Evolutionary conservation across 1,139 yeast species (phyloP).

Genomic region (Sugiyamaella neomexicana): DNA sequence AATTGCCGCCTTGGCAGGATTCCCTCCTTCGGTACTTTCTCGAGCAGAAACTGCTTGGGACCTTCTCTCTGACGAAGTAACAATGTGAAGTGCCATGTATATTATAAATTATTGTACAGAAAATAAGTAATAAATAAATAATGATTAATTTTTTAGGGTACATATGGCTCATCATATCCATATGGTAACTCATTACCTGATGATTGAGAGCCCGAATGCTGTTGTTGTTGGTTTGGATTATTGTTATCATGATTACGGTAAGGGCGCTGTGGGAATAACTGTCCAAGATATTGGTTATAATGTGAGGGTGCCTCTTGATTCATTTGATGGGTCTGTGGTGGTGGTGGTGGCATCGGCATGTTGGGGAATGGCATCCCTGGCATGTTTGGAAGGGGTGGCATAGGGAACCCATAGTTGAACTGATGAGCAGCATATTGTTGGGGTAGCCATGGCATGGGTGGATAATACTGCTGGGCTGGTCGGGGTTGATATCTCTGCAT

Average conservation of each 20-base stretch:
- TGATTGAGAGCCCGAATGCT: not conserved
- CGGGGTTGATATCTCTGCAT: slow-evolving; percentile 1
- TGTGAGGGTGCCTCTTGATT: not conserved
- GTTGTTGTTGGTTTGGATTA: not conserved
- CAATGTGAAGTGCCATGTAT: not conserved
- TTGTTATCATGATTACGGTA: not conserved
- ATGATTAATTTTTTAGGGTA: slow-evolving; percentile 3
- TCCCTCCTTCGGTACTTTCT: slow-evolving; percentile 61
- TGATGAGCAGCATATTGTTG: slow-evolving; percentile 25
- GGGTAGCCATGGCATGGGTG: slow-evolving; percentile 30
- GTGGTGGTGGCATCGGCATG: slow-evolving; percentile 13
- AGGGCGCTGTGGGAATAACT: not conserved
- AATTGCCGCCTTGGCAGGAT: slow-evolving; percentile 82
- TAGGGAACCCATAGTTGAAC: slow-evolving; percentile 20
- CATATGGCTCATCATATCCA: slow-evolving; percentile 14
- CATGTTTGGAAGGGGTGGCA: slow-evolving; percentile 18
- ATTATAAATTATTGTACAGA: not conserved
- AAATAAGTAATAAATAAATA: not conserved
- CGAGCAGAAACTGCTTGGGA: slow-evolving; percentile 31
- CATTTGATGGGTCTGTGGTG: not conserved
- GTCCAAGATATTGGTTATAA: not conserved
- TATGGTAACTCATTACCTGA: slow-evolving; percentile 9
- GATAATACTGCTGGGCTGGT: slow-evolving; percentile 20
- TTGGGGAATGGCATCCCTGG: slow-evolving; percentile 15
- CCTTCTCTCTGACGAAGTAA: not conserved